Conservation (phyloP, 495 filamentous ascomycete species). For the Cercophora samala region DNA sequence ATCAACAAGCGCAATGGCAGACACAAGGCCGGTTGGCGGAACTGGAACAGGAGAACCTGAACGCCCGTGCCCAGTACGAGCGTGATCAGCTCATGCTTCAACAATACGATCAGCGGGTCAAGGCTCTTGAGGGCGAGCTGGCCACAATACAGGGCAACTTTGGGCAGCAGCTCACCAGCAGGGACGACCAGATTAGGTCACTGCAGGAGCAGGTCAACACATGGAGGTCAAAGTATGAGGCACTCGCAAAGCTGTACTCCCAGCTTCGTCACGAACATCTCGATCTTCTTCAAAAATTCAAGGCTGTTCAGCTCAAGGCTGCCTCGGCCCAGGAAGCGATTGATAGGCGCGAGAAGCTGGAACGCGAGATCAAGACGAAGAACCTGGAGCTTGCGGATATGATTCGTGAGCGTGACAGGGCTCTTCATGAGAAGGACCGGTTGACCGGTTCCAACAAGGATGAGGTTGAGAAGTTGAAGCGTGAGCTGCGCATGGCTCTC, state of each 20-base stretch:
- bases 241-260: conserved; percentile 92
- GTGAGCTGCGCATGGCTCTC: conserved; percentile 88
- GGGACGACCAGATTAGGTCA: conserved; percentile 89
- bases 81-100: conserved; percentile 94
- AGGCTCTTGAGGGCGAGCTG: conserved; percentile 86
- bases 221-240: conserved; percentile 95
- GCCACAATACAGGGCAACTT: conserved; percentile 75
- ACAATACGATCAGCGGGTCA: conserved; percentile 92
- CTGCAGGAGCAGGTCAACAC: conserved; percentile 95
- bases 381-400: conserved; percentile 97
- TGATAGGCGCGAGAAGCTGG: conserved; percentile 87
- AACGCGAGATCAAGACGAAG: conserved; percentile 97
- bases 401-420: conserved; percentile 94
- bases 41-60: conserved; percentile 89
- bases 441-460: conserved; percentile 81
- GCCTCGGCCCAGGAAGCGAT: conserved; percentile 96
- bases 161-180: conserved; percentile 78
- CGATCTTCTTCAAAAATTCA: conserved; percentile 90
- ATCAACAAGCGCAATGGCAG: conserved; percentile 84
- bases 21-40: conserved; percentile 92
- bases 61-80: conserved; percentile 91
- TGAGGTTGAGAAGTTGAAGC: conserved; percentile 91
- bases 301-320: conserved; percentile 91
- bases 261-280: conserved; percentile 94
- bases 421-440: conserved; percentile 89